phyloP scores from a whole-genome alignment of 1,284 basidiomycete genomes.

The Albatrellus sp. region DNA sequence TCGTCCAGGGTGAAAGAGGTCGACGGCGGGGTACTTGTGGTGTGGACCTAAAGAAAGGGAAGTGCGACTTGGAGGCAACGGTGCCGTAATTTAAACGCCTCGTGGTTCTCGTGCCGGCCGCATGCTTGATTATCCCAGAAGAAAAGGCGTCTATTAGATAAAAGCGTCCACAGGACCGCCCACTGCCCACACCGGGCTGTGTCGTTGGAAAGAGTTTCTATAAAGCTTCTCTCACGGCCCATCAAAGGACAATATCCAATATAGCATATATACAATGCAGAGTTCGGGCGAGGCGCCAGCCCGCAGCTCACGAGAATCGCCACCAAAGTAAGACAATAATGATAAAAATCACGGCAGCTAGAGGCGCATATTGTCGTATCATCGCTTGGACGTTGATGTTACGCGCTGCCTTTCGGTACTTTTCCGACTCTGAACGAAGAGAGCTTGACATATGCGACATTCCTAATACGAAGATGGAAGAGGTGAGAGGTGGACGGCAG shows the following conservation, averaged over 20 bases:
- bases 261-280: too few relatives aligned
- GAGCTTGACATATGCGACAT: conserved; percentile 98
- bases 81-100: conserved; percentile 1
- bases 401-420: conserved; percentile 90
- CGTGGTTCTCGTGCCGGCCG: not conserved
- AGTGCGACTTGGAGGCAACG: not conserved
- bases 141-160: not conserved
- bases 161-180: too few relatives aligned
- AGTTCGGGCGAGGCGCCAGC: too few relatives aligned
- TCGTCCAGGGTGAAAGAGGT: conserved; percentile 3
- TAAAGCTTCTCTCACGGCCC: too few relatives aligned
- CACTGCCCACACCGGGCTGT: too few relatives aligned
- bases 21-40: too few relatives aligned
- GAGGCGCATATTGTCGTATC: conserved; percentile 90
- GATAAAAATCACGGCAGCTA: conserved; percentile 71
- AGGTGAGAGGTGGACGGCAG: conserved; percentile 1
- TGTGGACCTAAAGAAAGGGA: conserved; percentile 2
- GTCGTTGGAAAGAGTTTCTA: too few relatives aligned
- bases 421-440: conserved; percentile 93
- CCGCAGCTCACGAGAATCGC: conserved; percentile 64
- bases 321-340: conserved; percentile 86
- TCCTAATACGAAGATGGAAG: conserved; percentile 31
- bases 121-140: not conserved
- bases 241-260: too few relatives aligned
- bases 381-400: conserved; percentile 93